Percentiles rank a stretch among this genome's conserved stretches.
Conservation (phyloP, 495 filamentous ascomycete genomes). For the Penicillium argentinense region DNA sequence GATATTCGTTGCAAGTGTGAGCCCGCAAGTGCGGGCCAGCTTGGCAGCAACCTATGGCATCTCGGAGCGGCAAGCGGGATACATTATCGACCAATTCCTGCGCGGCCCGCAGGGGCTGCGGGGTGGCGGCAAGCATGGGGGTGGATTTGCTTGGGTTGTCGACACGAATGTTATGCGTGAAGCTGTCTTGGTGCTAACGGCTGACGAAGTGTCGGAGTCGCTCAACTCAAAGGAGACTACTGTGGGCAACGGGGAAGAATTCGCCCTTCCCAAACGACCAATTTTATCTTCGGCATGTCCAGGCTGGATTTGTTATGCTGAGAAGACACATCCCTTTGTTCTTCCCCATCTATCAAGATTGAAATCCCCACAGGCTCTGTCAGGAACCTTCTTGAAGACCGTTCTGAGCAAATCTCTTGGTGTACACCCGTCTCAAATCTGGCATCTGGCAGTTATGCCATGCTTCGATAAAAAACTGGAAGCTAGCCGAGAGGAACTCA, state of each 20-base stretch:
- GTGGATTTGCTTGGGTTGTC: slow-evolving; percentile 81
- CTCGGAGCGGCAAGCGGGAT: slow-evolving; percentile 67
- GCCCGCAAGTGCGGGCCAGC: slow-evolving; percentile 84
- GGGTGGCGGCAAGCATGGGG: slow-evolving; percentile 65
- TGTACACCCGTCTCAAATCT: slow-evolving; percentile 76
- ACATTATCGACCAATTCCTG: slow-evolving; percentile 82
- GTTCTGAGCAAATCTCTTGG: slow-evolving; percentile 68
- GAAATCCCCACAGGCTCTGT: slow-evolving; percentile 91
- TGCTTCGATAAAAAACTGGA: slow-evolving; percentile 99
- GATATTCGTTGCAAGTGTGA: slow-evolving; percentile 87
- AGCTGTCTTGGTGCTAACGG: slow-evolving; percentile 71
- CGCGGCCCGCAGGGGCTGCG: slow-evolving; percentile 66
- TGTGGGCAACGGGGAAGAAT: slow-evolving; percentile 6
- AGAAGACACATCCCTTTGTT: slow-evolving; percentile 93
- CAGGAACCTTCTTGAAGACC: slow-evolving; percentile 86
- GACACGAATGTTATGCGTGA: slow-evolving; percentile 82
- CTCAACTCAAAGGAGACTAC: slow-evolving; percentile 22
- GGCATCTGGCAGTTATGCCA: slow-evolving; percentile 94
- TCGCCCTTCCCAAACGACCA: slow-evolving; percentile 57
- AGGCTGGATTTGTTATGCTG: slow-evolving; percentile 98
- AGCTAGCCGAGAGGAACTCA: slow-evolving; percentile 89
- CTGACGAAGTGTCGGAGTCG: slow-evolving; percentile 69
- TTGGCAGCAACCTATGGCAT: slow-evolving; percentile 79
- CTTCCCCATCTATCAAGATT: slow-evolving; percentile 87
- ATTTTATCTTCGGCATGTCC: slow-evolving; percentile 91